phyloP scores from a whole-genome alignment of 1,284 basidiomycete genomes.

The Puccinia novopanici region DNA sequence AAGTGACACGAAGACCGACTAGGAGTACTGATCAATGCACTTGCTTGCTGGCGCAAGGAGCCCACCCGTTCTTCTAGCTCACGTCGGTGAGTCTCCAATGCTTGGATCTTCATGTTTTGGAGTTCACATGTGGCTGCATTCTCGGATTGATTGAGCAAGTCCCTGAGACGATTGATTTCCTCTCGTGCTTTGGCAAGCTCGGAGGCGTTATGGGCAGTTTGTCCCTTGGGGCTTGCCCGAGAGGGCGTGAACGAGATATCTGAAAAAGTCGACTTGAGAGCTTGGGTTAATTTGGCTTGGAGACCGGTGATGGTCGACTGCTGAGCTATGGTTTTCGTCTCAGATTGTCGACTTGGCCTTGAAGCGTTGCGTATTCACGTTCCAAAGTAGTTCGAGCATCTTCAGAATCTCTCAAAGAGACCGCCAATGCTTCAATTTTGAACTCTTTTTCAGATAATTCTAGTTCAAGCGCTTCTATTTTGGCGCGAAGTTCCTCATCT shows the following conservation, averaged over 20 bases:
- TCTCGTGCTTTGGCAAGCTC: constrained; percentile 73
- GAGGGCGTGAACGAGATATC: constrained; percentile 13
- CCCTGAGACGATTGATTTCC: constrained; percentile 74
- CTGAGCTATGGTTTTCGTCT: constrained; percentile 45
- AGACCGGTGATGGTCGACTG: constrained; percentile 39
- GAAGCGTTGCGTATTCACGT: constrained; percentile 60
- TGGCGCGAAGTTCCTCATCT: constrained; percentile 21
- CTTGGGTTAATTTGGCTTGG: constrained; percentile 57
- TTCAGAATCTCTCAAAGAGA: constrained; percentile 43
- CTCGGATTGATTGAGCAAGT: constrained; percentile 73
- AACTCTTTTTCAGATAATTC: constrained; percentile 54
- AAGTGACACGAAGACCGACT: constrained; percentile 55
- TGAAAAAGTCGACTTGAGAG: constrained; percentile 34
- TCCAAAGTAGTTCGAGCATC: constrained; percentile 59
- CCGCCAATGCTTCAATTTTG: constrained; percentile 50
- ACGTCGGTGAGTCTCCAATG: constrained; percentile 73
- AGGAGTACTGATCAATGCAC: constrained; percentile 52
- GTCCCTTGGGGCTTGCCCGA: background rate
- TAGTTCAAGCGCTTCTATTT: constrained; percentile 29
- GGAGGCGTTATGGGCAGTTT: constrained; percentile 67
- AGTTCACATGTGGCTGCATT: constrained; percentile 72
- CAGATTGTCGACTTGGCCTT: constrained; percentile 53
- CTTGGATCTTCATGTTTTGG: constrained; percentile 71
- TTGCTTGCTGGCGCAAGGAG: constrained; percentile 60
- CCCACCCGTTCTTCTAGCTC: constrained; percentile 71